phyloP scores from a whole-genome alignment of 1,284 basidiomycete genomes.

The Tremellales sp. region DNA sequence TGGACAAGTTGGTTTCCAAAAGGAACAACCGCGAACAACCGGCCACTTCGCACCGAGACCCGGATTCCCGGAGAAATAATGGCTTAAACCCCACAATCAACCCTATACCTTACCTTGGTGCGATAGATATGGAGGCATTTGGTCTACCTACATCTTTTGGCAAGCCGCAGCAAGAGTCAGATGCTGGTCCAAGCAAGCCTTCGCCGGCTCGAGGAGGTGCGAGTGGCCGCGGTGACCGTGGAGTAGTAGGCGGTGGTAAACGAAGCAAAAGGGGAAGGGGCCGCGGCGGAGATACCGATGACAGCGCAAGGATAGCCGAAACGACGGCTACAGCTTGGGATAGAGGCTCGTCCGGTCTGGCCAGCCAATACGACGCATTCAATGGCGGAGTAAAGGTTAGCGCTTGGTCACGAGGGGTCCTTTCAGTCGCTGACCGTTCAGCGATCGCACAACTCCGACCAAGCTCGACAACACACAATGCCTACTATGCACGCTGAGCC shows the following conservation, averaged over 20 bases:
- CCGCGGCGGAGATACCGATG: too few relatives aligned
- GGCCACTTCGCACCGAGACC: neutral
- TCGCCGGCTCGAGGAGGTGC: slow-evolving; percentile 1
- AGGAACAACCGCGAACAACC: neutral
- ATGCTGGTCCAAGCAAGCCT: too few relatives aligned
- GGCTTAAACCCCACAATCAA: too few relatives aligned
- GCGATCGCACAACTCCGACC: neutral
- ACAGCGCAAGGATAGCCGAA: neutral
- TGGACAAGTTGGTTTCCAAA: neutral
- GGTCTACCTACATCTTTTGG: slow-evolving; percentile 36
- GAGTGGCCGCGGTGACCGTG: slow-evolving; percentile 22
- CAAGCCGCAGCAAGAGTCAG: slow-evolving; percentile 10
- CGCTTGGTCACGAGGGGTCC: neutral
- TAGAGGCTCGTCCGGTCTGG: neutral
- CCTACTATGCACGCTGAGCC: neutral
- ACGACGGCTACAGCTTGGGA: neutral
- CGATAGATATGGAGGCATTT: slow-evolving; percentile 34
- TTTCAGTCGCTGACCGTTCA: neutral
- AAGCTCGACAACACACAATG: neutral
- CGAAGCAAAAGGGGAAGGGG: slow-evolving; percentile 16
- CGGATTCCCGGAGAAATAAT: neutral
- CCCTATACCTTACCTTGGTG: slow-evolving; percentile 3
- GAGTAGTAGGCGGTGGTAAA: slow-evolving; percentile 28
- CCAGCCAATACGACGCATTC: slow-evolving; percentile 1
- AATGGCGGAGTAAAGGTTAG: slow-evolving; percentile 17